Evolutionary conservation across 202 grass and related monocot species (phyloP), one percentile per base, ranked within the genome.

Genomic region (Brachypodium distachyon): DNA sequence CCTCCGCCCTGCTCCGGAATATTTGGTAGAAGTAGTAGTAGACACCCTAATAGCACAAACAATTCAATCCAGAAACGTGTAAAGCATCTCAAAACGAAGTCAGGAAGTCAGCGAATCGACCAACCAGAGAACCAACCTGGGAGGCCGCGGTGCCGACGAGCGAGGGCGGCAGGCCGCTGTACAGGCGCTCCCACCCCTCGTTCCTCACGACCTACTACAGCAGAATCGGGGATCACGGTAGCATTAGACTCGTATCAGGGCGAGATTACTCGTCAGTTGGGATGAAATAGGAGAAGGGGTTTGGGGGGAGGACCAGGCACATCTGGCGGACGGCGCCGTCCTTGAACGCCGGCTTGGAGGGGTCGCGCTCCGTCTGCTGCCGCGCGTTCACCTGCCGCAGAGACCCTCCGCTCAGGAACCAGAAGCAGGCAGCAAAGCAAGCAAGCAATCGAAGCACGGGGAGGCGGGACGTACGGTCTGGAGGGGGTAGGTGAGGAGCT

Each of bases 1-100:
- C 77, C 80, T 98, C 89, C 42, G 87, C 89, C 48, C 72, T 84
- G 70, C 82, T 86, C 77, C 91, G 76, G 70, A 98, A 98, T 83
- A 92, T 90, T 83, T 98, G 91, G 78, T 95, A 98, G 85, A 95
- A 95, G 74, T 87, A 98, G 74, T 98, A 98, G 80, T 98, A 98
- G 61, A 98, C 91, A 40, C 96, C 96, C 91, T 97, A 59, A 74
- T 26, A 47, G 59, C 61, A 78, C 4, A 78, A n/a, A 16, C 18
- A 10, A 68, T 75, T 64, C 12, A 13, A 74, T 79, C 14, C 16
- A 61, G 69, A 53, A 60, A 13, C 34, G n/a, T 52, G 43, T 26
- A 37, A 18, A 13, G 2, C 42, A 14, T 67, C 32, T 28, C 43
- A 57, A 43, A 64, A 57, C 9, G 9, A 71, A 53, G 50, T 8